These are phyloP conservation scores for Penicillium sp. DNA, from an alignment of 2,329 filamentous ascomycete species.

Conservation along the genomic window DNA sequence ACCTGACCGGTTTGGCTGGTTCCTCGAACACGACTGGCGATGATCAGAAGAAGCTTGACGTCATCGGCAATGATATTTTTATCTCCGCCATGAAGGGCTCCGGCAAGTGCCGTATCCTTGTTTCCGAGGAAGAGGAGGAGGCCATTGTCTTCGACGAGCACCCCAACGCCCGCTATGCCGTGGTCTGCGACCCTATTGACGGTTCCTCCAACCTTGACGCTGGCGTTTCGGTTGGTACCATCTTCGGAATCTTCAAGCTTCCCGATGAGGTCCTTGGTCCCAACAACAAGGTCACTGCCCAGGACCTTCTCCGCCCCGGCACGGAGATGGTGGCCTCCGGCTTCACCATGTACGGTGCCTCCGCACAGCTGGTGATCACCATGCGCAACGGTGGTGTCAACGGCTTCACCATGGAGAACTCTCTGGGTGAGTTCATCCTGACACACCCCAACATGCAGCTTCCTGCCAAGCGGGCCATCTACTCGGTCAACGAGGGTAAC, in stretches of 20 bases:
- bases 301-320: constrained; percentile 81
- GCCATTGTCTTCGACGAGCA: constrained; percentile 74
- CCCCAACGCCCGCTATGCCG: constrained; percentile 72
- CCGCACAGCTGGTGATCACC: constrained; percentile 89
- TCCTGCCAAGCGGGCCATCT: constrained; percentile 72
- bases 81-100: constrained; percentile 89
- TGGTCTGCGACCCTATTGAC: constrained; percentile 96
- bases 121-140: constrained; percentile 97
- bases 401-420: constrained; percentile 94
- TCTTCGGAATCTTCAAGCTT: constrained; percentile 89
- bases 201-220: constrained; percentile 96
- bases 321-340: constrained; percentile 85
- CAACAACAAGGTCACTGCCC: constrained; percentile 49
- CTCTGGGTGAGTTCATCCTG: constrained; percentile 95
- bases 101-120: constrained; percentile 78
- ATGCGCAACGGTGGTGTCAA: constrained; percentile 90
- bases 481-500: constrained; percentile 98
- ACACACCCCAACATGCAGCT: constrained; percentile 91
- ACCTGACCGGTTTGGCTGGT: constrained; percentile 87
- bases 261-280: constrained; percentile 51
- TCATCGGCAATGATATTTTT: constrained; percentile 97
- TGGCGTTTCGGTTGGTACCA: constrained; percentile 93
- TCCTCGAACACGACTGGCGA: constrained; percentile 93
- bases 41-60: constrained; percentile 98
- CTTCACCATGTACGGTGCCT: constrained; percentile 99